Evolutionary conservation across 371 early-diverging fungal species (phyloP).

Genomic region (Pancytospora philotis): DNA sequence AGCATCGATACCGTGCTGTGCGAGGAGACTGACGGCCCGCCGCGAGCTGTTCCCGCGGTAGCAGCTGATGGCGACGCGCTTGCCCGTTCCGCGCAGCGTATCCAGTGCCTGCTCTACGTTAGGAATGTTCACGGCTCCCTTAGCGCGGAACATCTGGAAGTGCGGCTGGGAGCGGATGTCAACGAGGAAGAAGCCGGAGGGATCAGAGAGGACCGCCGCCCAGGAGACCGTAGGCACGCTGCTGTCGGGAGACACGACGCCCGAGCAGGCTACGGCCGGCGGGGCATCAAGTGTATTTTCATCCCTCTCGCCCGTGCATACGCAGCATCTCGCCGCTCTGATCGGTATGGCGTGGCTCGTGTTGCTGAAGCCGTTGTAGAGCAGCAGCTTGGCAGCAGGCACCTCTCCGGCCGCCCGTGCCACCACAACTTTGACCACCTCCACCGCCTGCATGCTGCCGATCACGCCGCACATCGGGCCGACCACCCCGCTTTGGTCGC

Average conservation of each 20-base stretch:
- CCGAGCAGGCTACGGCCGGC: neutral
- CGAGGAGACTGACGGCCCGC: constrained; percentile 13
- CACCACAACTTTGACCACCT: constrained; percentile 67
- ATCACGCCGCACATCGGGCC: constrained; percentile 78
- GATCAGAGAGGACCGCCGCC: constrained; percentile 22
- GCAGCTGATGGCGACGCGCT: constrained; percentile 39
- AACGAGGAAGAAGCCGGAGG: constrained; percentile 28
- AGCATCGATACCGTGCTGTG: constrained; percentile 13
- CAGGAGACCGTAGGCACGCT: too few species aligned
- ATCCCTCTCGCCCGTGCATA: too few species aligned
- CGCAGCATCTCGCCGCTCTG: too few species aligned
- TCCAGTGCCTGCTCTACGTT: constrained; percentile 10
- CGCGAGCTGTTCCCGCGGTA: constrained; percentile 44
- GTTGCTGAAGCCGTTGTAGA: constrained; percentile 34
- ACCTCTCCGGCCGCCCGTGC: neutral
- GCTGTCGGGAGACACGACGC: too few species aligned
- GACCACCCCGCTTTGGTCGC: constrained; percentile 89
- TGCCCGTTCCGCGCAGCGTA: constrained; percentile 5
- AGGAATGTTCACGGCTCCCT: constrained; percentile 43
- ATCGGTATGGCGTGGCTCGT: constrained; percentile 10
- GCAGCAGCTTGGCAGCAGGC: constrained; percentile 13
- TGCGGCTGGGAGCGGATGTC: constrained; percentile 37
- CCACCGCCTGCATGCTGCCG: constrained; percentile 81
- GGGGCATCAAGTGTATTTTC: too few species aligned
- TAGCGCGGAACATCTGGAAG: constrained; percentile 38